Base-by-base conservation (phyloP, 73 alveolate genomes). In the Tetrahymena thermophila region DNA sequence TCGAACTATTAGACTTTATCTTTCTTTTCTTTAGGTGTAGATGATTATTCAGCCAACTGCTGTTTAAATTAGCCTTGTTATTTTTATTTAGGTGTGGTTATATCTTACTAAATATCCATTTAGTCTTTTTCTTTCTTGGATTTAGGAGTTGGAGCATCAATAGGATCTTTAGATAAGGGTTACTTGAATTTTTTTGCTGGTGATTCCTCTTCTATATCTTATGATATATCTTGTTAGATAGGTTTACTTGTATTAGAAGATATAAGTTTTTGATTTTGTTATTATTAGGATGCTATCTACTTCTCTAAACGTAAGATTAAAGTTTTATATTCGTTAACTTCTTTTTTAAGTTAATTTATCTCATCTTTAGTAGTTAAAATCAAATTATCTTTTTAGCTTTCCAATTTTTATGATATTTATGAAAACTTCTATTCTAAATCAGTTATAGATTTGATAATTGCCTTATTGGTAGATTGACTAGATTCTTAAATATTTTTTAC, bases 301-400 rank as follows among this genome's bases (percentile, higher is more conserved):
- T 57, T 35, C 85, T 94, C 93, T 21, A 83, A 57, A 10, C 84
- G 84, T 16, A 40, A 0, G 14, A 94, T 56, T 34, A 31, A 34
- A 42, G 85, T 50, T 58, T 94, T 93, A 21, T 57, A 55, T n/a
- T 38, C 84, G 19, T 94, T 71, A 34, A 94, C 85, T 71, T 94
- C 96, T 31, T 57, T 94, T 56, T 94, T 94, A 56, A 58, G 35
- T 6, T 37, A 56, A 35, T 58, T 94, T 7, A 94, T 35, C 28
- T 83, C 35, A 15, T 94, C 40, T 71, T 58, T 11, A 71, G 50
- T 94, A 34, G 55, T 71, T 14, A 83, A 34, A 28, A 94, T 35
- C 28, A 55, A 93, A 37, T 71, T 94, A 58, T 94, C 96, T 19
- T 93, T 93, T 16, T 55, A 31, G 25, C 94, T 94, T 11, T 94